Percentiles rank a stretch among this genome's conserved stretches.
Evolutionary conservation across 1,284 basidiomycete genomes (phyloP).

Genomic region (Leccinum holopus): DNA sequence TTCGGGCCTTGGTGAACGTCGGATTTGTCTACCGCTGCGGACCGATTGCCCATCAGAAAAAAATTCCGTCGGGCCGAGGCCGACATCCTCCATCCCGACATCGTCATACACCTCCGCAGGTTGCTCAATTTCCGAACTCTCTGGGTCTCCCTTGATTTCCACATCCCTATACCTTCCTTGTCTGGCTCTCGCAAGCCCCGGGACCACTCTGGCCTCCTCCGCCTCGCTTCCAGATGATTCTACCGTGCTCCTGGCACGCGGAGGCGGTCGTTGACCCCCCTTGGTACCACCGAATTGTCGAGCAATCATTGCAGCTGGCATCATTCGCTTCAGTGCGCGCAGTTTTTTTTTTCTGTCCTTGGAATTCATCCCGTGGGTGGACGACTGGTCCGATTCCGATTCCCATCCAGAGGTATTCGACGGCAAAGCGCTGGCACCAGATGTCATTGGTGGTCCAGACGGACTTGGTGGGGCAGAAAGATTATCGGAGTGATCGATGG

Average conservation of each 20-base stretch:
- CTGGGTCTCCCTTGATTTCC: conserved; percentile 47
- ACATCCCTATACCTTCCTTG: conserved; percentile 31
- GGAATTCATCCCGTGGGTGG: too few species aligned
- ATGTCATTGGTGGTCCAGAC: conserved; percentile 19
- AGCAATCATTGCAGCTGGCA: conserved; percentile 45
- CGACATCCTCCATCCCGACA: neutral
- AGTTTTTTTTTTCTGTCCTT: conserved; percentile 22
- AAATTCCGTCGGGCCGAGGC: conserved; percentile 1
- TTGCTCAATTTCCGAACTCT: conserved; percentile 43
- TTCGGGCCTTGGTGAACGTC: conserved; percentile 4
- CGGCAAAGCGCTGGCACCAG: conserved; percentile 17
- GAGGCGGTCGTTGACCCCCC: conserved; percentile 3
- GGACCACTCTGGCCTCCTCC: conserved; percentile 37
- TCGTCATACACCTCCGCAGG: neutral
- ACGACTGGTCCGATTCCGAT: conserved; percentile 16
- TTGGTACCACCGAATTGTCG: conserved; percentile 26
- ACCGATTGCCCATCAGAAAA: conserved; percentile 19
- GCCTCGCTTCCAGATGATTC: conserved; percentile 32
- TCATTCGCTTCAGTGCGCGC: conserved; percentile 42
- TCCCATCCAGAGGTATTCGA: conserved; percentile 19
- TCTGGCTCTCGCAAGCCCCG: conserved; percentile 46
- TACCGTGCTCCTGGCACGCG: conserved; percentile 15
- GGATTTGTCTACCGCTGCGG: neutral
- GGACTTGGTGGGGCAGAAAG: conserved; percentile 19
- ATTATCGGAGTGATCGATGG: neutral